These are phyloP conservation scores for Mucor lusitanicus DNA, from an alignment of 371 early-diverging fungal genomes.

Conservation along the genomic window DNA sequence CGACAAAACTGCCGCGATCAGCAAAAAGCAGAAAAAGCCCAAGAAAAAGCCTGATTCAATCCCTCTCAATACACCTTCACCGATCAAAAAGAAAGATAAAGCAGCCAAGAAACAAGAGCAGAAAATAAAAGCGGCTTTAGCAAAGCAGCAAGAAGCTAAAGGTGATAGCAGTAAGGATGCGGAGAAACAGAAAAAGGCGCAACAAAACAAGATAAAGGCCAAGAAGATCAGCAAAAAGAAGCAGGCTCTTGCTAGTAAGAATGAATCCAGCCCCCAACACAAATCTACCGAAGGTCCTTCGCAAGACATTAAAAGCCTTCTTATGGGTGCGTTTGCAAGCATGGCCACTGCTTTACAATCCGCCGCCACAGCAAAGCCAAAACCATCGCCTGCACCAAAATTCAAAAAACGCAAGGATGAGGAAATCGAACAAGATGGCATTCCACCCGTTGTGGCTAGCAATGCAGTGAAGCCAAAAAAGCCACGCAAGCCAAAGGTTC, in stretches of 20 bases:
- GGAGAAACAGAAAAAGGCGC: not conserved
- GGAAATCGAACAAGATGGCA: not conserved
- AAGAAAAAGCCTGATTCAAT: not conserved
- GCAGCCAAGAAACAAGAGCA: not conserved
- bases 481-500: not conserved
- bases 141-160: not conserved
- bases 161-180: not conserved
- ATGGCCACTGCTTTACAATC: not conserved
- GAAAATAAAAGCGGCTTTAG: not conserved
- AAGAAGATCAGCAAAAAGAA: not conserved
- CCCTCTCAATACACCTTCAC: not conserved
- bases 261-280: not conserved
- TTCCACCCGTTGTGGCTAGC: not conserved
- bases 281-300: not conserved
- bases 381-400: not conserved
- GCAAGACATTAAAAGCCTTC: not conserved
- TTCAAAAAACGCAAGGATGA: not conserved
- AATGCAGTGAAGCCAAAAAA: not conserved
- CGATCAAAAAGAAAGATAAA: not conserved
- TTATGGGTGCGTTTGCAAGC: not conserved
- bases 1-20: not conserved
- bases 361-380: not conserved
- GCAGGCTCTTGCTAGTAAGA: not conserved
- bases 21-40: not conserved
- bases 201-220: not conserved